Evolutionary conservation across 2,329 filamentous ascomycete genomes (phyloP).

Genomic region (Endoconidiophora polonica): DNA sequence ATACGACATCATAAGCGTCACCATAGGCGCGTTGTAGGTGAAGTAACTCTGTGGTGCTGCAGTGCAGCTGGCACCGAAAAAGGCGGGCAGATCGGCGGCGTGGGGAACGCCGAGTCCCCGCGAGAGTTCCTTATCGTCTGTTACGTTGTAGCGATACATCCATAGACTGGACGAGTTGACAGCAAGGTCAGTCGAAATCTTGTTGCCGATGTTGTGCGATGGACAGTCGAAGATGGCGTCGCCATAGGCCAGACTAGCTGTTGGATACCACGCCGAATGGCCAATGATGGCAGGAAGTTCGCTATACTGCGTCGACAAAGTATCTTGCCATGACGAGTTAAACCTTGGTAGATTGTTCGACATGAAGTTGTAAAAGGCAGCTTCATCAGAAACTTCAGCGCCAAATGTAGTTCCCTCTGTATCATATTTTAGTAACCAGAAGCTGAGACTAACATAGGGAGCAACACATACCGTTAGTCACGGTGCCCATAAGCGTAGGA

Average conservation of each 20-base stretch:
- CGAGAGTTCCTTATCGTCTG: constrained; percentile 21
- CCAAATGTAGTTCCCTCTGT: constrained; percentile 32
- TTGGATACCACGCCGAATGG: constrained; percentile 29
- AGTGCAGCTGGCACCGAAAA: constrained; percentile 27
- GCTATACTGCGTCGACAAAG: constrained; percentile 26
- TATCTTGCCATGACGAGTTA: constrained; percentile 20
- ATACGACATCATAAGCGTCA: constrained; percentile 32
- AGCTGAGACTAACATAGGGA: neutral
- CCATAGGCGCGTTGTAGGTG: constrained; percentile 27
- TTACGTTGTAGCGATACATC: constrained; percentile 34
- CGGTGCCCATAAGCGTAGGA: constrained; percentile 29
- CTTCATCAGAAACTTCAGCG: constrained; percentile 21
- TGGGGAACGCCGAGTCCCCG: constrained; percentile 31
- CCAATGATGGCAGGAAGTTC: constrained; percentile 20
- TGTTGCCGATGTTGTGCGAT: constrained; percentile 20
- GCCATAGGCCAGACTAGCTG: constrained; percentile 26
- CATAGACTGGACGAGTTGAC: constrained; percentile 20
- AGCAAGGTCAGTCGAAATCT: constrained; percentile 16
- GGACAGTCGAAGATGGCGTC: constrained; percentile 31
- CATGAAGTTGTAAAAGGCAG: constrained; percentile 25
- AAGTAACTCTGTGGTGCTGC: constrained; percentile 23
- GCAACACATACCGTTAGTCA: constrained; percentile 24
- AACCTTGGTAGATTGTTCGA: constrained; percentile 31
- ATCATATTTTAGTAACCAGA: neutral
- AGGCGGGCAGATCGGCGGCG: constrained; percentile 29